Evolutionary conservation across 305 asterid genomes (phyloP).

Genomic region (Fraxinus angustifolia): DNA sequence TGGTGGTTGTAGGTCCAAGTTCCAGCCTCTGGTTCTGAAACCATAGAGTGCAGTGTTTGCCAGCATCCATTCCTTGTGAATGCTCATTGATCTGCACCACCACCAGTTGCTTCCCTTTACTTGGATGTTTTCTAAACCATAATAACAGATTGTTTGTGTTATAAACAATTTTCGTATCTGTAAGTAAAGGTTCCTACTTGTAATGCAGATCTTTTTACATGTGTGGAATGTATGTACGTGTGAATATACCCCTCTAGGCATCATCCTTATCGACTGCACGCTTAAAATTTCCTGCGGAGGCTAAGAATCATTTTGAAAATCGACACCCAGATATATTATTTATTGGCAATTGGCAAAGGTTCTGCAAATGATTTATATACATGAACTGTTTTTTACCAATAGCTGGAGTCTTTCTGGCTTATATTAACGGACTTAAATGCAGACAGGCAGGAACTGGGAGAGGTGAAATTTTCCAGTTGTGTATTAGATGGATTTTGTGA

Average conservation of each 20-base stretch:
- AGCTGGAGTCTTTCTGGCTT: neutral
- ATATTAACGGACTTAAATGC: neutral
- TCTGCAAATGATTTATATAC: neutral
- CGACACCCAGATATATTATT: neutral
- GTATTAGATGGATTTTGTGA: neutral
- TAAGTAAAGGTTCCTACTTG: neutral
- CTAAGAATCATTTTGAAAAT: neutral
- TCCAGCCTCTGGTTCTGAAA: conserved; percentile 79
- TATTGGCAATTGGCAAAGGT: neutral
- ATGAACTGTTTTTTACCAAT: neutral
- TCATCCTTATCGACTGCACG: neutral
- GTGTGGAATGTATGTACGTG: neutral
- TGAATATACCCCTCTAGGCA: neutral
- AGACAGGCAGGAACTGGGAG: neutral
- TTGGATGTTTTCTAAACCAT: neutral
- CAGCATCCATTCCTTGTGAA: conserved; percentile 82
- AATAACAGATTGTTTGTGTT: neutral
- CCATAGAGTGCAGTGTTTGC: conserved; percentile 88
- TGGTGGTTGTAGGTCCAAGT: conserved; percentile 56
- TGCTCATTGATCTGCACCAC: conserved; percentile 41
- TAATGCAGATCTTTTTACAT: neutral
- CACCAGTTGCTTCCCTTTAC: neutral
- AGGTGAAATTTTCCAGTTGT: neutral
- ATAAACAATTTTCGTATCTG: neutral
- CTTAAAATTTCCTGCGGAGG: neutral